Conservation (phyloP, 768 basidiomycete genomes). For the Mycena indigotica region DNA sequence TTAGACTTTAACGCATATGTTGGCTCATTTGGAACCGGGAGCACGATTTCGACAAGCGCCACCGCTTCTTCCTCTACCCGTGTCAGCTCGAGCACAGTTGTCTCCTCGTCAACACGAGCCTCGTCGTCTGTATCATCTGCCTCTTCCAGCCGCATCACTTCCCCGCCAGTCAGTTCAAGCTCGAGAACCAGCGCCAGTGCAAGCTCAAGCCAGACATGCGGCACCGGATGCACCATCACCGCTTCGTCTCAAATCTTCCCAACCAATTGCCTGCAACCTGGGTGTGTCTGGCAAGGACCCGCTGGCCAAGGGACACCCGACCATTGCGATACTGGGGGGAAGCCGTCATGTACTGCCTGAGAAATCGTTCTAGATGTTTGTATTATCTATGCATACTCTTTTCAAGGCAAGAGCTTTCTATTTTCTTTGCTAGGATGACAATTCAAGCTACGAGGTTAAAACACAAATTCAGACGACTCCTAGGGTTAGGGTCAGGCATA, state of each 20-base stretch:
- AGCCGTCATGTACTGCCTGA: not conserved
- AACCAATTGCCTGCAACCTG: not conserved
- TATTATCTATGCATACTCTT: not conserved
- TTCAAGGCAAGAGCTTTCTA: too few species aligned
- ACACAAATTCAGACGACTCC: too few species aligned
- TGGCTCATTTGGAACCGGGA: not conserved
- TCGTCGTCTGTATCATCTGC: not conserved
- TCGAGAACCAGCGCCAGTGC: not conserved
- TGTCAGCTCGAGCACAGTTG: not conserved
- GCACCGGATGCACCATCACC: conserved; percentile 2
- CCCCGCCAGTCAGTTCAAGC: not conserved
- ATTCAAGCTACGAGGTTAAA: too few species aligned
- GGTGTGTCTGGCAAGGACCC: not conserved
- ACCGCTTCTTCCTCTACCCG: not conserved
- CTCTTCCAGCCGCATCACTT: not conserved
- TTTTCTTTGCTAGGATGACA: too few species aligned
- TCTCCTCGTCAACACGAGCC: too few species aligned
- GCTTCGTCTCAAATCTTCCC: not conserved
- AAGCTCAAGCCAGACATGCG: not conserved
- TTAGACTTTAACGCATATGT: conserved; percentile 1
- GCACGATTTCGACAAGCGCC: not conserved
- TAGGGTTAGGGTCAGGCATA: too few species aligned
- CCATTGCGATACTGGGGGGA: conserved; percentile 1
- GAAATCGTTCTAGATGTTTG: not conserved
- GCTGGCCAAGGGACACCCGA: not conserved